Evolutionary conservation across 345 rosid genomes (phyloP).

Genomic region (Eutrema heterophyllum): DNA sequence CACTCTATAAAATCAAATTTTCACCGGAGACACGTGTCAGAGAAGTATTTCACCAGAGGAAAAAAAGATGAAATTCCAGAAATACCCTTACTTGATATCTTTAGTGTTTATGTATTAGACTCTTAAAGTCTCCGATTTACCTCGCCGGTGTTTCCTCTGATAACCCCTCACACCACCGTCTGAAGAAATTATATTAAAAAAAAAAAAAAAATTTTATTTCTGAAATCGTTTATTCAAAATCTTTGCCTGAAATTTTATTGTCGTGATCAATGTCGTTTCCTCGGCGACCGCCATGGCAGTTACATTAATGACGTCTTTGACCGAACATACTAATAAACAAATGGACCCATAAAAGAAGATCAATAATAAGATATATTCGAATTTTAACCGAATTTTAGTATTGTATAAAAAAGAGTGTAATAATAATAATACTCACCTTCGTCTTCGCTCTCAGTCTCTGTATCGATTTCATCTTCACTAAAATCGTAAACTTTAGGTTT

Average conservation of each 20-base stretch:
- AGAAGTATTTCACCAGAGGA: neutral
- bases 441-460: conserved; percentile 92
- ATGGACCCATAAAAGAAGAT: neutral
- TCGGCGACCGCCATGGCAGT: neutral
- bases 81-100: conserved; percentile 69
- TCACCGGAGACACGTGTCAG: conserved; percentile 3
- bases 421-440: conserved; percentile 45
- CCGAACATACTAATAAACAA: conserved; percentile 23
- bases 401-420: neutral
- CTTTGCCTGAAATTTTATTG: conserved; percentile 51
- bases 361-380: neutral
- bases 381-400: neutral
- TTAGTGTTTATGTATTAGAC: conserved; percentile 78
- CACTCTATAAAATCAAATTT: conserved; percentile 49
- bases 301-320: conserved; percentile 12
- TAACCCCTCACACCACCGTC: conserved; percentile 49
- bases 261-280: conserved; percentile 33
- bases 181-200: conserved; percentile 22
- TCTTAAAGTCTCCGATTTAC: conserved; percentile 94
- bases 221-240: neutral
- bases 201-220: neutral
- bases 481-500: conserved; percentile 76
- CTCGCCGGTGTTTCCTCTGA: conserved; percentile 64
- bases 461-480: conserved; percentile 90
- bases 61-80: neutral